phyloP scores from a whole-genome alignment of 768 basidiomycete species.

The Lactarius evosmus region DNA sequence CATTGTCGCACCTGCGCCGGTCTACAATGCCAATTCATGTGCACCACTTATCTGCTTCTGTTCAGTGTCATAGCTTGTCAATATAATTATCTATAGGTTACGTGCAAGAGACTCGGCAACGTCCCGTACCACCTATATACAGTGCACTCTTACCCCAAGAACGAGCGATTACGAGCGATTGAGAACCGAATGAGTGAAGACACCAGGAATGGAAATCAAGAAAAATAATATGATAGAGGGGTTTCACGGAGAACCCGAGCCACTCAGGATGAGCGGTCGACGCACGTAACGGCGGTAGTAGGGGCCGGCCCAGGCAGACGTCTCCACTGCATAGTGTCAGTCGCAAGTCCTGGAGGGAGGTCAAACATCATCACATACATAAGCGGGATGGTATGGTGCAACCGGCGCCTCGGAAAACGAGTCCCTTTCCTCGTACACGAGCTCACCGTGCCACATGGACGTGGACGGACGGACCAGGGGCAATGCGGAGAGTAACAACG shows the following conservation, averaged over 20 bases:
- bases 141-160: conserved; percentile 15
- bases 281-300: conserved; percentile 20
- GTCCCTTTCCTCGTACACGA: conserved; percentile 37
- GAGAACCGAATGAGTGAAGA: conserved; percentile 9
- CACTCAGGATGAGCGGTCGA: conserved; percentile 10
- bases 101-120: conserved; percentile 8
- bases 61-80: conserved; percentile 16
- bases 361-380: conserved; percentile 30
- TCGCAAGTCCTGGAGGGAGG: conserved; percentile 3
- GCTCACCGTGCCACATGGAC: conserved; percentile 33
- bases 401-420: conserved; percentile 34
- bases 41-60: not conserved
- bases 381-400: conserved; percentile 38
- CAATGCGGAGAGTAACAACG: conserved; percentile 38
- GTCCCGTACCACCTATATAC: conserved; percentile 15
- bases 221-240: conserved; percentile 16
- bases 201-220: conserved; percentile 20
- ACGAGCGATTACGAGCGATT: conserved; percentile 6
- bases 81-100: conserved; percentile 26
- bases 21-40: not conserved
- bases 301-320: conserved; percentile 38
- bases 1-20: not conserved
- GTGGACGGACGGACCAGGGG: conserved; percentile 36
- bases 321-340: conserved; percentile 34
- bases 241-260: conserved; percentile 3